These are phyloP conservation scores for Ceratocystis alfenasii DNA, from an alignment of 2,329 filamentous ascomycete species.

Conservation along the genomic window DNA sequence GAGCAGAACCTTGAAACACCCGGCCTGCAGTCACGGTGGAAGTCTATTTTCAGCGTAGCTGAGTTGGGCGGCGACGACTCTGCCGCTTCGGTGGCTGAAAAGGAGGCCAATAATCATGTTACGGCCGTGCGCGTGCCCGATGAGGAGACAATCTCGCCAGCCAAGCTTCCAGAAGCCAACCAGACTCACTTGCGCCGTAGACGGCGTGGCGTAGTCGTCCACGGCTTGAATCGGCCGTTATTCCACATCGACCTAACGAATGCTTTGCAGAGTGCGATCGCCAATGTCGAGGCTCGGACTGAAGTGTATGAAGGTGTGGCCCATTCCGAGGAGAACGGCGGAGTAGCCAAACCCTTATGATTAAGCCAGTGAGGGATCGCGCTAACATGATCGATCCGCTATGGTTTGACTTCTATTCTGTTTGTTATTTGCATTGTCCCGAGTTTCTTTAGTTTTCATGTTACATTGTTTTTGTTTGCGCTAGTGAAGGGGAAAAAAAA, in stretches of 20 bases:
- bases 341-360: constrained; percentile 15
- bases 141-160: constrained; percentile 12
- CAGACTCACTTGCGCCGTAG: constrained; percentile 25
- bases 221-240: constrained; percentile 77
- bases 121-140: constrained; percentile 6
- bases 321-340: constrained; percentile 1
- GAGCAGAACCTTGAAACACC: constrained; percentile 32
- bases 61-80: constrained; percentile 64
- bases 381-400: no score
- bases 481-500: no score
- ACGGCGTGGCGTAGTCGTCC: constrained; percentile 53
- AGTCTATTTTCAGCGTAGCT: constrained; percentile 88
- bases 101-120: constrained; percentile 43
- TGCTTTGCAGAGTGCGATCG: constrained; percentile 75
- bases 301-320: constrained; percentile 26
- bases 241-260: constrained; percentile 91
- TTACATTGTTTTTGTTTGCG: no score
- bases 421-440: constrained; percentile 1
- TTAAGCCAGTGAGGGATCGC: neutral
- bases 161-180: neutral
- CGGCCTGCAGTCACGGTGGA: constrained; percentile 58
- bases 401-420: neutral
- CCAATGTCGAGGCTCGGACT: constrained; percentile 54
- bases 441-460: neutral
- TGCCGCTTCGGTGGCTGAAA: constrained; percentile 57